Conservation (phyloP, 495 filamentous ascomycete species). For the Penicillium lividum region DNA sequence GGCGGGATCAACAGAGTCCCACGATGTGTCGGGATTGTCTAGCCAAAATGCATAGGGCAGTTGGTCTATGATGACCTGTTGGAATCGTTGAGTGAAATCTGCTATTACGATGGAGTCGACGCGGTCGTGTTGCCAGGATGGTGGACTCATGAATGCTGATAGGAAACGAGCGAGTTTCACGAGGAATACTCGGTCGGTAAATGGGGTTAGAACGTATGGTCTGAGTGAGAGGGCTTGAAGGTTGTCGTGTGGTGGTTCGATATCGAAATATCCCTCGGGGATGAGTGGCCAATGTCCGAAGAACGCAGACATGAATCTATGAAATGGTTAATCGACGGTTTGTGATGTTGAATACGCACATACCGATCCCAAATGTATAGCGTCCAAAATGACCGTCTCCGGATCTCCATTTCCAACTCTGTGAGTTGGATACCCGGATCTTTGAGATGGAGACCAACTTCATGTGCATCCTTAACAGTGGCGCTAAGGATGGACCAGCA, state of each 20-base stretch:
- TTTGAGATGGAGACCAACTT: conserved; percentile 20
- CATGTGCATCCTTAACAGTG: conserved; percentile 23
- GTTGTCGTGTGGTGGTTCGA: conserved; percentile 19
- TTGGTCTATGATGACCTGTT: conserved; percentile 20
- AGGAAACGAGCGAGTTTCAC: conserved; percentile 21
- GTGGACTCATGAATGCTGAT: conserved; percentile 24
- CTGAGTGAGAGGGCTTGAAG: conserved; percentile 7
- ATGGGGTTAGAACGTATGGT: conserved; percentile 19
- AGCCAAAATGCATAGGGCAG: conserved; percentile 16
- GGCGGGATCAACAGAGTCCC: conserved; percentile 14
- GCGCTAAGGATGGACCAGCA: conserved; percentile 19
- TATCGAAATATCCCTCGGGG: conserved; percentile 24
- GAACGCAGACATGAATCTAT: conserved; percentile 19
- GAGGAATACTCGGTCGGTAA: conserved; percentile 21
- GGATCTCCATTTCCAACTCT: conserved; percentile 22
- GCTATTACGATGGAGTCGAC: conserved; percentile 11
- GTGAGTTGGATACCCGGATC: conserved; percentile 12
- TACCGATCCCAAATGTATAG: conserved; percentile 25
- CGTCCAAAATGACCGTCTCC: conserved; percentile 22
- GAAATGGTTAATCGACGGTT: not conserved
- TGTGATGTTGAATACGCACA: not conserved
- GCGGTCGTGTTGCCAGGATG: conserved; percentile 22
- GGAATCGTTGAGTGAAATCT: conserved; percentile 21
- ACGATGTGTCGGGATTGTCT: conserved; percentile 15
- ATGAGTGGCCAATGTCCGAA: conserved; percentile 26